phyloP scores from a whole-genome alignment of 768 basidiomycete genomes.

The Kwoniella europaea region DNA sequence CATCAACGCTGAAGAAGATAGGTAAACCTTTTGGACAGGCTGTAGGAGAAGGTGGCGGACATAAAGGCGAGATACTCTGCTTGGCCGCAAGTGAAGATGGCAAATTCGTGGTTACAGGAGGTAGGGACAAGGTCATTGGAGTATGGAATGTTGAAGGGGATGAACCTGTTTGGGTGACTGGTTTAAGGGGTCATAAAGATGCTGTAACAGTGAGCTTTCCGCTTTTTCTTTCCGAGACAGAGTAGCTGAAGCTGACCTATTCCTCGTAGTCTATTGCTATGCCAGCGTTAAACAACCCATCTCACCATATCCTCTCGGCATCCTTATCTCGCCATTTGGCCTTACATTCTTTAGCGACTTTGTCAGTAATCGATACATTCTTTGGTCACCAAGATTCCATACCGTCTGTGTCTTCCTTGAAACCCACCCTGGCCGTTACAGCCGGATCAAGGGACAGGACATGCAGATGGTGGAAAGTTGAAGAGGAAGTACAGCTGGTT shows the following conservation, averaged over 20 bases:
- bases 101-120: constrained; percentile 81
- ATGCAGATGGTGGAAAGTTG: constrained; percentile 92
- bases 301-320: constrained; percentile 68
- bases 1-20: constrained; percentile 50
- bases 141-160: constrained; percentile 73
- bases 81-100: constrained; percentile 86
- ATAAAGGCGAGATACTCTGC: constrained; percentile 82
- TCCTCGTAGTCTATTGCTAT: constrained; percentile 69
- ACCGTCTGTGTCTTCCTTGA: constrained; percentile 75
- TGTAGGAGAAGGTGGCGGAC: constrained; percentile 71
- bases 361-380: constrained; percentile 93
- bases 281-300: constrained; percentile 72
- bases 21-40: constrained; percentile 52
- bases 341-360: constrained; percentile 64
- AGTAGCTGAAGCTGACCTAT: constrained; percentile 4
- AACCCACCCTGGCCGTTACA: constrained; percentile 81
- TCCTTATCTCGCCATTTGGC: constrained; percentile 79
- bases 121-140: constrained; percentile 78
- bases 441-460: constrained; percentile 91
- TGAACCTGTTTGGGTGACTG: constrained; percentile 75
- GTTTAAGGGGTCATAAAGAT: constrained; percentile 78
- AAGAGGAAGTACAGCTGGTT: constrained; percentile 91
- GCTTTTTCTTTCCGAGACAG: constrained; percentile 29
- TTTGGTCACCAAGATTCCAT: constrained; percentile 96
- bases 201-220: constrained; percentile 67